Conservation (phyloP, 192 early-diverging fungal species). For the Coemansia sp. region DNA sequence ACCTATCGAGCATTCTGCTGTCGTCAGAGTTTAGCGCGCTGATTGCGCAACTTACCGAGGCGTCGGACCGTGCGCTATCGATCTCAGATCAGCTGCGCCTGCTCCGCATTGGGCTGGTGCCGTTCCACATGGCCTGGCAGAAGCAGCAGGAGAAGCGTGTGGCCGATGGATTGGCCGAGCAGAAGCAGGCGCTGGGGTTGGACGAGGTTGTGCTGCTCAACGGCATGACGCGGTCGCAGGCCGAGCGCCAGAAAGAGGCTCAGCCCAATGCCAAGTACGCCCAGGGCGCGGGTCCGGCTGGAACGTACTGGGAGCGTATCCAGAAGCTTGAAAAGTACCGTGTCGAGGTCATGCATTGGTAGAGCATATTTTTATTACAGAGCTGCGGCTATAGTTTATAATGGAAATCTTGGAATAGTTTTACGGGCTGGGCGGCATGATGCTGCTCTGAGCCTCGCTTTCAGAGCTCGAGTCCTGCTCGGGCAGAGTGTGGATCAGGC, state of each 20-base stretch:
- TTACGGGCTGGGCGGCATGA: constrained; percentile 10
- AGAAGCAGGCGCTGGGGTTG: constrained; percentile 45
- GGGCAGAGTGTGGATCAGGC: constrained; percentile 34
- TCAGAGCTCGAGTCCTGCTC: constrained; percentile 41
- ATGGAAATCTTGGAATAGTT: not conserved
- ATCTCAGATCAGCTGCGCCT: constrained; percentile 51
- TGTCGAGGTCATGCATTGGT: constrained; percentile 55
- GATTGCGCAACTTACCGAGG: constrained; percentile 35
- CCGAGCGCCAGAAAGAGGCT: constrained; percentile 26
- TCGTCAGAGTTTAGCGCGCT: constrained; percentile 31
- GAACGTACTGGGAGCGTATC: constrained; percentile 51
- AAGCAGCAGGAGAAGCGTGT: constrained; percentile 41
- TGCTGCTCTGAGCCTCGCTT: constrained; percentile 24
- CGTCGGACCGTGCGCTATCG: constrained; percentile 34
- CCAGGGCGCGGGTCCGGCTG: constrained; percentile 40
- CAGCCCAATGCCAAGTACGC: constrained; percentile 42
- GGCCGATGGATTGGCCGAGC: constrained; percentile 35
- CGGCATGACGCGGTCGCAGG: constrained; percentile 49
- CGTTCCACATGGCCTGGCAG: constrained; percentile 47
- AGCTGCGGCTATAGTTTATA: too few relatives aligned
- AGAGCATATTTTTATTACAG: not conserved
- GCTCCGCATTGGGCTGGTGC: constrained; percentile 38
- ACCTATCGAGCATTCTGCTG: constrained; percentile 46
- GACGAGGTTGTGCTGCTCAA: constrained; percentile 52
- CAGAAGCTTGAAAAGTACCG: constrained; percentile 55